Conservation (phyloP, 805 yeast genomes). For the Komagataella mondaviorum region DNA sequence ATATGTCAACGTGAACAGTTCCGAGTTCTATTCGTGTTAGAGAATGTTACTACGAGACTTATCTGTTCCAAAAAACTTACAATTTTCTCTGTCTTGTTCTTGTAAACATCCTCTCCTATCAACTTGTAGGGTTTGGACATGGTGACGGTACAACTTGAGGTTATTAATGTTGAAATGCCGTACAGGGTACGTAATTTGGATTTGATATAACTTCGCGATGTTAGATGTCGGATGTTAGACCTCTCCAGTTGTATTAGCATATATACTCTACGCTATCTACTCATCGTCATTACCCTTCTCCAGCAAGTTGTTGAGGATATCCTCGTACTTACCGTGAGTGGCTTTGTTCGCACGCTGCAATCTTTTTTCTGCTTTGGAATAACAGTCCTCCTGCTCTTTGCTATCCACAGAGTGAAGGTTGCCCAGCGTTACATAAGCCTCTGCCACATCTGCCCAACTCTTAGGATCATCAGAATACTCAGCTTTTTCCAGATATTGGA, state of each 20-base stretch:
- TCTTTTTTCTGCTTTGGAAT: constrained; percentile 54
- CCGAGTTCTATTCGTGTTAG: constrained; percentile 48
- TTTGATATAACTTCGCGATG: background rate
- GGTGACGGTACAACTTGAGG: background rate
- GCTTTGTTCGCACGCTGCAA: constrained; percentile 66
- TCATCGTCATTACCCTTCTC: background rate
- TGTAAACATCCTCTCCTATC: constrained; percentile 87
- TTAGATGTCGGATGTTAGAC: background rate
- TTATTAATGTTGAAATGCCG: background rate
- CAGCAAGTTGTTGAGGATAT: constrained; percentile 42
- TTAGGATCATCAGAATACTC: constrained; percentile 66
- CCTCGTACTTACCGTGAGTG: constrained; percentile 62
- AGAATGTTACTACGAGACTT: background rate
- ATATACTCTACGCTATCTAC: background rate
- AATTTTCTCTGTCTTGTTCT: constrained; percentile 72
- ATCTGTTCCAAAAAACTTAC: constrained; percentile 24
- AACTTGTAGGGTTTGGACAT: constrained; percentile 26
- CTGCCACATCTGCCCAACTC: constrained; percentile 76
- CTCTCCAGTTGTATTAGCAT: background rate
- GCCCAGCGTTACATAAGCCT: constrained; percentile 70
- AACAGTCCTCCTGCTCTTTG: constrained; percentile 51
- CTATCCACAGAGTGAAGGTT: constrained; percentile 57
- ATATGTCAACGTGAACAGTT: constrained; percentile 85
- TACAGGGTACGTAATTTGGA: background rate
- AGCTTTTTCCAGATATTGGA: constrained; percentile 41